Percentiles rank a stretch among this genome's conserved stretches.
Conservation (phyloP, 1,284 basidiomycete species). For the Irpex rosettiformis region DNA sequence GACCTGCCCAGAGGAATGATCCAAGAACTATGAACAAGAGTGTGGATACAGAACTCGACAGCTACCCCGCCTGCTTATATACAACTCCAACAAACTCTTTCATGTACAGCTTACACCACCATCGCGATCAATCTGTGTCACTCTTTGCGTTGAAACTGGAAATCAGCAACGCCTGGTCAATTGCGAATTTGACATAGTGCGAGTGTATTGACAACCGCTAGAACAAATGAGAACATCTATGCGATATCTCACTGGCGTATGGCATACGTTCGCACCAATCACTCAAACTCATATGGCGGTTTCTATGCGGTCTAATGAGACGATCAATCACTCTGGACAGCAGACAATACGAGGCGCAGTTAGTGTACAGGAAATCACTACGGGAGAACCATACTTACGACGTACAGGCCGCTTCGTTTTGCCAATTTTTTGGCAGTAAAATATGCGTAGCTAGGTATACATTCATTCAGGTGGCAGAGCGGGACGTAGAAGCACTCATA, state of each 20-base stretch:
- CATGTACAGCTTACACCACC: background rate
- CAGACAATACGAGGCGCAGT: background rate
- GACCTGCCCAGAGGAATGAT: background rate
- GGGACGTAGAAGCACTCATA: background rate
- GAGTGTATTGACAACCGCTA: background rate
- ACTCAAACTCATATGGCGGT: background rate
- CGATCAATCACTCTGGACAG: background rate
- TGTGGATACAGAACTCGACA: background rate
- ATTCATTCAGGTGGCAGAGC: background rate
- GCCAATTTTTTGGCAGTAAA: background rate
- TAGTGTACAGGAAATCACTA: conserved; percentile 2
- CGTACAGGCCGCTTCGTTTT: background rate
- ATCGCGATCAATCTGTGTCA: background rate
- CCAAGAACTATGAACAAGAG: background rate
- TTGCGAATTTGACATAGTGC: background rate
- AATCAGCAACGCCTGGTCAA: background rate
- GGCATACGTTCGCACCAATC: background rate
- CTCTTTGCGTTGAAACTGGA: background rate
- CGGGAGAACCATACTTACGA: background rate
- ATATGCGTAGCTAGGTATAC: background rate
- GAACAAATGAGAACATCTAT: background rate
- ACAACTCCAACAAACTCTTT: background rate
- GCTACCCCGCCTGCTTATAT: background rate
- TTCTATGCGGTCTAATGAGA: background rate
- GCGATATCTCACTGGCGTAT: background rate